These are phyloP conservation scores for Castanospermum australe DNA, from an alignment of 306 rosid species.

Conservation along the genomic window DNA sequence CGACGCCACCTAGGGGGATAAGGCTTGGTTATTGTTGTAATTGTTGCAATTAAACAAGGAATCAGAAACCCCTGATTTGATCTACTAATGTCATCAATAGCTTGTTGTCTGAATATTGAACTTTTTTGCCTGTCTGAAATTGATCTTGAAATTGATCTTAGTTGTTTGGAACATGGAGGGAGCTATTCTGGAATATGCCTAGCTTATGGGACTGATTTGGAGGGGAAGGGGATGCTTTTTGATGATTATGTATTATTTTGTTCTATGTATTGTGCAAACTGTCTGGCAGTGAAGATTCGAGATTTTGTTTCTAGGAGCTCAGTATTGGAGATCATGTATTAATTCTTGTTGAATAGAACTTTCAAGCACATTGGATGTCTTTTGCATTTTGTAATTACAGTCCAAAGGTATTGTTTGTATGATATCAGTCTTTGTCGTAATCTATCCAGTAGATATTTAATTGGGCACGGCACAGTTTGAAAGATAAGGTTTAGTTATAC, in stretches of 20 bases:
- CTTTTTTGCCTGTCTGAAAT: background rate
- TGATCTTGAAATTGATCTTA: background rate
- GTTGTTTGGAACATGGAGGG: constrained; percentile 4
- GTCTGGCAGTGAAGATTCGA: constrained; percentile 6
- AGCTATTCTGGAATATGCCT: background rate
- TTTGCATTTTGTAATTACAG: constrained; percentile 4
- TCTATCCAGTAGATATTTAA: background rate
- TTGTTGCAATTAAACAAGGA: background rate
- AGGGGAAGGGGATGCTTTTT: background rate
- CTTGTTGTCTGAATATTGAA: background rate
- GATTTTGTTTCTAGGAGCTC: background rate
- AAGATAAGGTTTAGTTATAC: background rate
- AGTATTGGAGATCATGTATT: background rate
- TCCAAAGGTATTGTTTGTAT: background rate
- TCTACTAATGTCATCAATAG: background rate
- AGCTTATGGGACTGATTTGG: constrained; percentile 4
- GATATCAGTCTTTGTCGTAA: background rate
- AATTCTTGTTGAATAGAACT: background rate
- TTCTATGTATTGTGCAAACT: background rate
- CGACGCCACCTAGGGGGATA: too few species aligned
- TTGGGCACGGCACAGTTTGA: constrained; percentile 5
- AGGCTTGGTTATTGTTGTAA: too few species aligned
- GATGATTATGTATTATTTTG: background rate
- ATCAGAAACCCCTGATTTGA: background rate
- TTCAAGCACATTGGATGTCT: background rate